phyloP scores from a whole-genome alignment of 1,284 basidiomycete species.

The Apiotrichum akiyoshidainum region DNA sequence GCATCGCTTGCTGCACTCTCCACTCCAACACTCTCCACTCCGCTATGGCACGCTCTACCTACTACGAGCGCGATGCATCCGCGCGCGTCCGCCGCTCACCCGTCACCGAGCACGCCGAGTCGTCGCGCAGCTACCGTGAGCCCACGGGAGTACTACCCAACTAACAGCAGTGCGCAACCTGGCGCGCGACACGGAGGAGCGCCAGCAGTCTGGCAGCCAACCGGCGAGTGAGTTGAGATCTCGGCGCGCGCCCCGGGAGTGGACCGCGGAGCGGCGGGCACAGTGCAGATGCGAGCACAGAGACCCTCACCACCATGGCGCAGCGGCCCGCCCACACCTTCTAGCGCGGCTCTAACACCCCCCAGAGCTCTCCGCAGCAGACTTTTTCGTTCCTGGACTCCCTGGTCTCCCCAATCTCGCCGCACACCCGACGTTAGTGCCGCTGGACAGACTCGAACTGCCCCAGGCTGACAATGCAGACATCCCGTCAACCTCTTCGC shows the following conservation, averaged over 20 bases:
- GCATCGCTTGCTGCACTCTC: too few species aligned
- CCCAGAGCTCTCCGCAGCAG: conserved; percentile 60
- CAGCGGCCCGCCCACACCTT: too few species aligned
- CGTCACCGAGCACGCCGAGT: not conserved
- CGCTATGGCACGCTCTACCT: not conserved
- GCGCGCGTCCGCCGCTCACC: conserved; percentile 3
- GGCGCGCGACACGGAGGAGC: not conserved
- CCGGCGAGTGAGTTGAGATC: not conserved
- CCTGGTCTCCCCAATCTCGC: conserved; percentile 66
- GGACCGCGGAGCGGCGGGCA: too few species aligned
- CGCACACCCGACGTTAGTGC: conserved; percentile 43
- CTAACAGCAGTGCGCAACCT: not conserved
- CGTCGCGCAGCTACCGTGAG: not conserved
- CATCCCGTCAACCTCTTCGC: conserved; percentile 75
- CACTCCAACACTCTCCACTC: not conserved
- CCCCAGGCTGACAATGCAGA: conserved; percentile 34
- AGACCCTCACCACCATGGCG: not conserved
- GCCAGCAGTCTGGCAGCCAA: not conserved
- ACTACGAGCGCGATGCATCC: not conserved
- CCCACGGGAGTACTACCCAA: not conserved
- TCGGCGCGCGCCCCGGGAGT: too few species aligned
- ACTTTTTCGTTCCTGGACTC: conserved; percentile 74
- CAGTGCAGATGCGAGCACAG: too few species aligned
- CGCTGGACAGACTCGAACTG: conserved; percentile 6
- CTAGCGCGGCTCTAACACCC: not conserved